Percentiles rank a stretch among this genome's conserved stretches.
Evolutionary conservation across 257 asterid genomes (phyloP).

Genomic region (Nicotiana tomentosiformis): DNA sequence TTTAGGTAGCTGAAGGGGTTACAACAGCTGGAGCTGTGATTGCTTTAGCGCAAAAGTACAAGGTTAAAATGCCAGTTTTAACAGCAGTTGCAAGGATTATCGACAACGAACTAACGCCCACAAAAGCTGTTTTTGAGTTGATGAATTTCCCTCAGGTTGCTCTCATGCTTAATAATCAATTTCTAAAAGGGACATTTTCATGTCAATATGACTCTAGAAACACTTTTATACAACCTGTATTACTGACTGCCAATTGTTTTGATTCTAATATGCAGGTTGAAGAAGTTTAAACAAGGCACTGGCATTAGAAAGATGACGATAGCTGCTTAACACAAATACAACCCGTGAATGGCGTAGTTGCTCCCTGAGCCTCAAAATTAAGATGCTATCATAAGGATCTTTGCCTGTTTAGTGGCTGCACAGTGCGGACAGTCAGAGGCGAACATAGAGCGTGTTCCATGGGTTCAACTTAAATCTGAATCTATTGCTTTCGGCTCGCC

Average conservation of each 20-base stretch:
- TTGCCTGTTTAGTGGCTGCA: too few relatives aligned
- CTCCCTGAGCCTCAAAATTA: too few relatives aligned
- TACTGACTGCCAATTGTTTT: background rate
- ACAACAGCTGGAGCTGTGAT: constrained; percentile 94
- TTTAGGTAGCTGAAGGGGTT: constrained; percentile 88
- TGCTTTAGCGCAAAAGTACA: constrained; percentile 79
- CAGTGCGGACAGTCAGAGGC: too few relatives aligned
- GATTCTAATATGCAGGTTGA: constrained; percentile 12
- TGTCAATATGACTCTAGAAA: background rate
- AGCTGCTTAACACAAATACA: too few relatives aligned
- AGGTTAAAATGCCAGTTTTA: constrained; percentile 85
- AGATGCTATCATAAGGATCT: too few relatives aligned
- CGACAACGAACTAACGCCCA: constrained; percentile 81
- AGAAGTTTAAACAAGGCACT: constrained; percentile 7
- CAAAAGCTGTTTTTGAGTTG: constrained; percentile 77
- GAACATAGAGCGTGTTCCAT: too few relatives aligned
- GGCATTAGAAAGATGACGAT: too few relatives aligned
- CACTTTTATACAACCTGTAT: too few relatives aligned
- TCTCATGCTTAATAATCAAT: background rate
- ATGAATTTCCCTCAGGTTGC: constrained; percentile 96
- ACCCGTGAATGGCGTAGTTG: too few relatives aligned
- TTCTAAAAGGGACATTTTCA: background rate
- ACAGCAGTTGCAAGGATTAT: constrained; percentile 89
- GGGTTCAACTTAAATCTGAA: too few relatives aligned
- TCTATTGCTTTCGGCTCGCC: too few relatives aligned